phyloP scores from a whole-genome alignment of 176 grass and related monocot genomes.

The Microstegium vimineum region DNA sequence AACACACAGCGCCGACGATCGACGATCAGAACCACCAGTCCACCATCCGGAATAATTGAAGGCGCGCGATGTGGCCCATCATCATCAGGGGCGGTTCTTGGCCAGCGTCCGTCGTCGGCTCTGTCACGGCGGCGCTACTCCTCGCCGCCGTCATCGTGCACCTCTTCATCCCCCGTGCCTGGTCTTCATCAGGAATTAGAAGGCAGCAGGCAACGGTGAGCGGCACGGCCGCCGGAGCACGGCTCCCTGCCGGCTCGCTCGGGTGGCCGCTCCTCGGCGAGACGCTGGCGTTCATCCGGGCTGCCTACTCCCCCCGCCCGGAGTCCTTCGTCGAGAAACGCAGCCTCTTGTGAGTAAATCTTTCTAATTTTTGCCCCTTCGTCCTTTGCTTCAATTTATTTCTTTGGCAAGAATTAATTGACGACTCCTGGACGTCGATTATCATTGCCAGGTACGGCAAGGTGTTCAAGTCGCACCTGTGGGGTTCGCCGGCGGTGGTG shows the following conservation, averaged over 20 bases:
- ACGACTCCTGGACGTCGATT: background rate
- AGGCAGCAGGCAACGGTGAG: background rate
- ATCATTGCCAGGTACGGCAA: conserved; percentile 47
- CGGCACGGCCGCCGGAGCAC: background rate
- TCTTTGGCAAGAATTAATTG: background rate
- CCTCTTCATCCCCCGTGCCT: background rate
- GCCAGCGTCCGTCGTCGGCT: background rate
- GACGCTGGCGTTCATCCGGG: conserved; percentile 68
- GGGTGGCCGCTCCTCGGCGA: conserved; percentile 75
- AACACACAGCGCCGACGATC: background rate
- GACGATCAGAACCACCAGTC: background rate
- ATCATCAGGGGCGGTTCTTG: background rate
- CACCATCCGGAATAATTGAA: background rate
- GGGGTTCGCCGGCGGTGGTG: conserved; percentile 70
- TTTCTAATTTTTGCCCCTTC: background rate
- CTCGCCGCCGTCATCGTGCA: conserved; percentile 9
- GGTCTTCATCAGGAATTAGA: background rate
- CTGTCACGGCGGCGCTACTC: conserved; percentile 15
- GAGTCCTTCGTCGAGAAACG: conserved; percentile 85
- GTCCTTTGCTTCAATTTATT: background rate
- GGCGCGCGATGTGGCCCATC: background rate
- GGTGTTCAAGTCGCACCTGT: conserved; percentile 94
- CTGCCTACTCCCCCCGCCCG: conserved; percentile 46
- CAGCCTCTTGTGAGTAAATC: conserved; percentile 39
- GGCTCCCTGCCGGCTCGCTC: conserved; percentile 50